Evolutionary conservation across 306 rosid species (phyloP).

Genomic region (Adenanthera pavonina): DNA sequence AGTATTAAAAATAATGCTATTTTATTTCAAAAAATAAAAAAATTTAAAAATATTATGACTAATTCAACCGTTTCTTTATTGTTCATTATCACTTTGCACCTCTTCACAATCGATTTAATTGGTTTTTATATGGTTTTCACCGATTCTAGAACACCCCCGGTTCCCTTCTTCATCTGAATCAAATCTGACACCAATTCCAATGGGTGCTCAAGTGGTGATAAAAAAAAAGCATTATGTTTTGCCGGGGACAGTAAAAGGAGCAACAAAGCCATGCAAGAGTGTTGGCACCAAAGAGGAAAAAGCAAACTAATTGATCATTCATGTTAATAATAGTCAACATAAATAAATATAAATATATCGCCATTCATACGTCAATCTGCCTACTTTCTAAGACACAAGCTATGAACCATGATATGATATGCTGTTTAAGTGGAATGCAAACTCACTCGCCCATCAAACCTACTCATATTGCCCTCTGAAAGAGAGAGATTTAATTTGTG

Average conservation of each 20-base stretch:
- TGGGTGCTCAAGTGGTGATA: too few species aligned
- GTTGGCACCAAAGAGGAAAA: conserved; percentile 43
- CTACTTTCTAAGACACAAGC: conserved; percentile 46
- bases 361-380: conserved; percentile 50
- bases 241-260: conserved; percentile 40
- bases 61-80: too few species aligned
- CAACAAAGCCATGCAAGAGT: conserved; percentile 42
- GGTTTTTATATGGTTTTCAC: too few species aligned
- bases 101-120: too few species aligned
- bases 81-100: too few species aligned
- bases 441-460: conserved; percentile 60
- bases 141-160: too few species aligned
- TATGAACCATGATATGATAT: conserved; percentile 28
- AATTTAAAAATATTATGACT: too few species aligned
- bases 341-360: background rate
- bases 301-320: conserved; percentile 16
- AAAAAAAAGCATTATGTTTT: conserved; percentile 49
- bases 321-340: conserved; percentile 18
- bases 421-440: conserved; percentile 77
- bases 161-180: too few species aligned
- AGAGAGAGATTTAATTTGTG: conserved; percentile 4
- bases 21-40: too few species aligned
- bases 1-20: too few species aligned
- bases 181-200: too few species aligned
- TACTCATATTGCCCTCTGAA: conserved; percentile 48